Evolutionary conservation across 2,329 filamentous ascomycete genomes (phyloP).

Genomic region (Paecilomyces sp.): DNA sequence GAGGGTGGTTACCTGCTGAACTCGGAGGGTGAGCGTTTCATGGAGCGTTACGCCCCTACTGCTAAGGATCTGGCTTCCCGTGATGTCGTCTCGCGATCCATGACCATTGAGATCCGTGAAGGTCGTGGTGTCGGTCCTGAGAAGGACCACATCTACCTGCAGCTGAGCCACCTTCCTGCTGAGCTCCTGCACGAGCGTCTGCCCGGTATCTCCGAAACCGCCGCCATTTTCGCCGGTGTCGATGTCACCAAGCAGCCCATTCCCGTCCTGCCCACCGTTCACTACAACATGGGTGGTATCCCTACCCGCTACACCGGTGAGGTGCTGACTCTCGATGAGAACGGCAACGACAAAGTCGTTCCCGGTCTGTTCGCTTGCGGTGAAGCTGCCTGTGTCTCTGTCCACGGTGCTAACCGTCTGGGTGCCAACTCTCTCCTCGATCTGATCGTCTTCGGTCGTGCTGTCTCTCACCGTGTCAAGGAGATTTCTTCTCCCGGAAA

Average conservation of each 20-base stretch:
- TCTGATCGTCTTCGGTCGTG: conserved; percentile 94
- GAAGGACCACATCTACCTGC: conserved; percentile 98
- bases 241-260: conserved; percentile 97
- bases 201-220: conserved; percentile 96
- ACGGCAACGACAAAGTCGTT: conserved; percentile 86
- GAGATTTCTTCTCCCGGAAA: conserved; percentile 84
- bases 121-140: conserved; percentile 94
- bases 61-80: conserved; percentile 95
- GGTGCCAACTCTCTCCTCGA: conserved; percentile 98
- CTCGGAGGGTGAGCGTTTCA: conserved; percentile 97
- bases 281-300: conserved; percentile 99
- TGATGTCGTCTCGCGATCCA: conserved; percentile 93
- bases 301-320: conserved; percentile 96
- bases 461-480: conserved; percentile 92
- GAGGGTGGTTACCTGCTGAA: conserved; percentile 98
- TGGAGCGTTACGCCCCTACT: conserved; percentile 96
- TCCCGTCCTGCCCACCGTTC: conserved; percentile 89
- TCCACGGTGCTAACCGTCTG: conserved; percentile 95
- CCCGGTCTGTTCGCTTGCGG: conserved; percentile 93
- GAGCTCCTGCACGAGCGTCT: conserved; percentile 94
- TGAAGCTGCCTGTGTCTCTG: conserved; percentile 94
- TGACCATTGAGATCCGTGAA: conserved; percentile 97
- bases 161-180: conserved; percentile 88
- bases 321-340: conserved; percentile 79
- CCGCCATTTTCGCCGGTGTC: conserved; percentile 93